Conservation (phyloP, 2,329 filamentous ascomycete genomes). For the Colletotrichum aenigma region DNA sequence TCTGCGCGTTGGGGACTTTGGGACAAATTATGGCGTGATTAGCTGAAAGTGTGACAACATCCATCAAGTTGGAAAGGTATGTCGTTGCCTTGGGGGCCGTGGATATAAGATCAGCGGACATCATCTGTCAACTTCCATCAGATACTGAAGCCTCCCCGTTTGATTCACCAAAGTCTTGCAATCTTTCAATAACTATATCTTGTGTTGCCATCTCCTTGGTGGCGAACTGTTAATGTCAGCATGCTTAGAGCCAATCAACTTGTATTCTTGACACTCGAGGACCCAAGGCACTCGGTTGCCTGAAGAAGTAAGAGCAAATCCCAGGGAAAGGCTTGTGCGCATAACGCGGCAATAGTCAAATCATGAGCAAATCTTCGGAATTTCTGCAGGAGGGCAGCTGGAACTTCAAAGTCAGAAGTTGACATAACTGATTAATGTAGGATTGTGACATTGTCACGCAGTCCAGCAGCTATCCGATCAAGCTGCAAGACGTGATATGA, state of each 20-base stretch:
- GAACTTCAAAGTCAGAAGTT: neutral
- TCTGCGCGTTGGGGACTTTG: neutral
- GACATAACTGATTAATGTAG: rapidly evolving
- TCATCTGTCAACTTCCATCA: neutral
- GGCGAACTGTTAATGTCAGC: neutral
- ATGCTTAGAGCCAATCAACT: neutral
- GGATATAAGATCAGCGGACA: neutral
- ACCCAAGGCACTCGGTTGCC: neutral
- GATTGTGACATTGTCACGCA: neutral
- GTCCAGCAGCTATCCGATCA: neutral
- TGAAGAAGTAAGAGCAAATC: neutral
- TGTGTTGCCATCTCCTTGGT: neutral
- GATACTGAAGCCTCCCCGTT: neutral
- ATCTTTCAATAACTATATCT: neutral
- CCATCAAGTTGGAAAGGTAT: neutral
- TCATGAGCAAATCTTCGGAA: rapidly evolving
- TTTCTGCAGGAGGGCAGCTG: neutral
- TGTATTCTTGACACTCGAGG: rapidly evolving
- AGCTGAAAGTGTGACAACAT: neutral
- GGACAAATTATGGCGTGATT: neutral
- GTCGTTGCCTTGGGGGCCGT: rapidly evolving
- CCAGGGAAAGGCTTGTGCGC: neutral
- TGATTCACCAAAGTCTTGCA: neutral
- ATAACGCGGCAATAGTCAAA: neutral
- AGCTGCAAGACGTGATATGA: neutral